Conservation (phyloP, 2,329 filamentous ascomycete genomes). For the Mycosphaerella sp. region DNA sequence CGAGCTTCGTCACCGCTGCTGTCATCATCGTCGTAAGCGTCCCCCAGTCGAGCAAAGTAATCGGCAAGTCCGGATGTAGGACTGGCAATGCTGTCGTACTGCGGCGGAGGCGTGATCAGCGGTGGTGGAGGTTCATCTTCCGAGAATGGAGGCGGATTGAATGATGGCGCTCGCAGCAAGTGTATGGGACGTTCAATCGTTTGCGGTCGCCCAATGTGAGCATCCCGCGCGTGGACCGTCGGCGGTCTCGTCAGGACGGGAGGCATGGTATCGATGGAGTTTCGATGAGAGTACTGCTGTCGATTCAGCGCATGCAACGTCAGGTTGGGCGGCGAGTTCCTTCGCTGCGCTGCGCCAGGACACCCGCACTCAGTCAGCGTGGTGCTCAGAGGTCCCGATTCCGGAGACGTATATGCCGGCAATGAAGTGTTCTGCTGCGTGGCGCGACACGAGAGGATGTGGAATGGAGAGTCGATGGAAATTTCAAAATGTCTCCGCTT, state of each 20-base stretch:
- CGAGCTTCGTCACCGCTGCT: conserved; percentile 23
- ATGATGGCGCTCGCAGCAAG: conserved; percentile 73
- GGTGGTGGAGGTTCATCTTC: conserved; percentile 71
- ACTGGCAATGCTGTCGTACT: conserved; percentile 74
- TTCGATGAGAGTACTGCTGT: conserved; percentile 15
- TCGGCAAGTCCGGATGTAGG: conserved; percentile 68
- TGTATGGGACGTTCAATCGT: conserved; percentile 66
- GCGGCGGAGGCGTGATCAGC: conserved; percentile 72
- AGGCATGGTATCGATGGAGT: conserved; percentile 26
- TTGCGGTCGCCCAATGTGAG: conserved; percentile 22
- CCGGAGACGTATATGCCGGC: conserved; percentile 65
- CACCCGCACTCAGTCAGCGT: conserved; percentile 55
- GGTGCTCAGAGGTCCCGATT: conserved; percentile 26
- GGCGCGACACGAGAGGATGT: conserved; percentile 87
- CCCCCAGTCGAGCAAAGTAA: conserved; percentile 75
- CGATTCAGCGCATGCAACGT: conserved; percentile 53
- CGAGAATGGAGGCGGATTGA: conserved; percentile 81
- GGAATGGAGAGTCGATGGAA: conserved; percentile 91
- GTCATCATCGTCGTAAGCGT: conserved; percentile 51
- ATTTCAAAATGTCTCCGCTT: conserved; percentile 91
- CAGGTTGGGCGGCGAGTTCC: conserved; percentile 44
- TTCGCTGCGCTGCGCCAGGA: conserved; percentile 55
- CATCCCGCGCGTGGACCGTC: conserved; percentile 34
- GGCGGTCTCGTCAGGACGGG: conserved; percentile 48
- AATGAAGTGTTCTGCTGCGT: conserved; percentile 83